A percentile compares a stretch with the other conserved stretches of the same genome.
Conservation (phyloP, 2,329 filamentous ascomycete genomes). For the Elsinoe arachidis region DNA sequence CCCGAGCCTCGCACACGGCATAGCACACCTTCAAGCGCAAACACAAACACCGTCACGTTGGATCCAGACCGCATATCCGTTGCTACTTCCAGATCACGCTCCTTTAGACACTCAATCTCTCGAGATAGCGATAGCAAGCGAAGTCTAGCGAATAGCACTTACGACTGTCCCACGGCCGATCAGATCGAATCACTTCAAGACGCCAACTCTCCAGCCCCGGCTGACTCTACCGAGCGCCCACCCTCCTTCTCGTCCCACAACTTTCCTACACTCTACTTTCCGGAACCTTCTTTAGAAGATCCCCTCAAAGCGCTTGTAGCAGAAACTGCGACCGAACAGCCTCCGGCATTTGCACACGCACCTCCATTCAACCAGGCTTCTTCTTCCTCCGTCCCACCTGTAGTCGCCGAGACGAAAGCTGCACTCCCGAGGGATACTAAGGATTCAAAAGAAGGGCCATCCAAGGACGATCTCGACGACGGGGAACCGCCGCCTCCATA, state of each 20-base stretch:
- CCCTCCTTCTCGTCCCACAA: constrained; percentile 59
- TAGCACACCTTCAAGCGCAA: background rate
- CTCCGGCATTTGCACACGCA: constrained; percentile 44
- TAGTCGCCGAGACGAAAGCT: constrained; percentile 69
- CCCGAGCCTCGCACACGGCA: background rate
- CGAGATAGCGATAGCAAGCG: constrained; percentile 14
- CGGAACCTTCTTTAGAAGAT: constrained; percentile 40
- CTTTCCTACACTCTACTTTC: constrained; percentile 53
- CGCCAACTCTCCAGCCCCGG: constrained; percentile 35
- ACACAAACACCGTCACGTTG: constrained; percentile 14
- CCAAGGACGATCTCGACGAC: constrained; percentile 66
- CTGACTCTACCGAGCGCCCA: constrained; percentile 44
- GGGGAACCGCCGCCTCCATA: constrained; percentile 92
- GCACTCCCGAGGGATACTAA: constrained; percentile 72
- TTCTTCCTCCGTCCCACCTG: constrained; percentile 29
- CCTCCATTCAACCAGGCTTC: constrained; percentile 44
- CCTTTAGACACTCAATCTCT: constrained; percentile 14
- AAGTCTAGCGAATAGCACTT: background rate
- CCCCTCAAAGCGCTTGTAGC: constrained; percentile 36
- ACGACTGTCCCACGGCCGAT: constrained; percentile 7
- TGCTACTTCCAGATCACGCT: constrained; percentile 17
- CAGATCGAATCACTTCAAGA: background rate
- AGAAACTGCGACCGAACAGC: constrained; percentile 27
- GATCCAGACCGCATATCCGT: constrained; percentile 17
- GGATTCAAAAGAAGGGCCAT: constrained; percentile 60